A percentile compares a stretch with the other conserved stretches of the same genome.
Conservation (phyloP, 2,329 filamentous ascomycete genomes). For the Knufia fluminis region DNA sequence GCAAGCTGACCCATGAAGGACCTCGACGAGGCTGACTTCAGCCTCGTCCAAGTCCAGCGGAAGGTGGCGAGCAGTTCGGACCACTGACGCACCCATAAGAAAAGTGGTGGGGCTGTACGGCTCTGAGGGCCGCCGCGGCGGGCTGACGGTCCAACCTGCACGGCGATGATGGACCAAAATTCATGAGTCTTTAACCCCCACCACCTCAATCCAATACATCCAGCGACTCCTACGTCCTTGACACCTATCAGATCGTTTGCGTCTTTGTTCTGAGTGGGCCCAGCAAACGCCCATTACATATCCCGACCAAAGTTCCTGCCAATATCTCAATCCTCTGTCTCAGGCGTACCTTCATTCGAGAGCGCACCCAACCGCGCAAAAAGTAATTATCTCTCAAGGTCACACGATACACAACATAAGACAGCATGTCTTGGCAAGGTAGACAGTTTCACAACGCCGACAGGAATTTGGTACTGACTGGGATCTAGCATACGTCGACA, state of each 20-base stretch:
- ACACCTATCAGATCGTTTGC: not conserved
- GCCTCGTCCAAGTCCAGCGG: not conserved
- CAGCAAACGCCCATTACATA: no score
- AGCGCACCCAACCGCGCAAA: not conserved
- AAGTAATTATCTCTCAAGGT: not conserved
- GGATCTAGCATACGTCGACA: constrained; percentile 21
- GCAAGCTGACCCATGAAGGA: no score
- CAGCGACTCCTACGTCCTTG: not conserved
- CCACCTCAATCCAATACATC: not conserved
- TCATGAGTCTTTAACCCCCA: not conserved
- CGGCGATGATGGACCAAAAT: not conserved
- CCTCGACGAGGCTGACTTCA: not conserved
- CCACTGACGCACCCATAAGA: no score
- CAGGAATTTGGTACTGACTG: not conserved
- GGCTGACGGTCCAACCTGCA: not conserved
- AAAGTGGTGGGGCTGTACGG: not conserved
- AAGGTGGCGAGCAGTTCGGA: not conserved
- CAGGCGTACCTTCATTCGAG: not conserved
- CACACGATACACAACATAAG: not conserved
- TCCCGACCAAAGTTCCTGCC: no score
- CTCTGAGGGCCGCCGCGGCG: not conserved
- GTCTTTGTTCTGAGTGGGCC: no score
- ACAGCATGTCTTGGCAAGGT: constrained; percentile 24
- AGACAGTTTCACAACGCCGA: not conserved
- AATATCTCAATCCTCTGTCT: no score